phyloP scores from a whole-genome alignment of 2,329 filamentous ascomycete species.

The Talaromyces sp. region DNA sequence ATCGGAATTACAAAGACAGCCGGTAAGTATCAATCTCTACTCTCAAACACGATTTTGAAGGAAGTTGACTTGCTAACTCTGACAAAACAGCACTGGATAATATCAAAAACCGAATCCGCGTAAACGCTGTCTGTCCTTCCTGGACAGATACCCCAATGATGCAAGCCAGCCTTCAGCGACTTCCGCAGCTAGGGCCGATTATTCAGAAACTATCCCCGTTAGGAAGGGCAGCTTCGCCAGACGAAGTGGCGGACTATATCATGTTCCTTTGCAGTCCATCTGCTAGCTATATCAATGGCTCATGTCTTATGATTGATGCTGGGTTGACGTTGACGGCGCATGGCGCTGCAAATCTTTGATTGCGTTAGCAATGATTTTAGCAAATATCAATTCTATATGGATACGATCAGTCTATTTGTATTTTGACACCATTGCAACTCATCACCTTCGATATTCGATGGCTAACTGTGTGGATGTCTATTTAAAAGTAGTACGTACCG shows the following conservation, averaged over 20 bases:
- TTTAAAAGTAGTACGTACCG: too few species aligned
- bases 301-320: slow-evolving; percentile 27
- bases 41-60: too few species aligned
- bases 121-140: slow-evolving; percentile 35
- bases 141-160: slow-evolving; percentile 36
- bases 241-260: slow-evolving; percentile 34
- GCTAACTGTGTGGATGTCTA: background rate
- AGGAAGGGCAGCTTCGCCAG: slow-evolving; percentile 28
- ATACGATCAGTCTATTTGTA: background rate
- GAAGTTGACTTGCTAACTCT: too few species aligned
- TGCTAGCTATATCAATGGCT: slow-evolving; percentile 33
- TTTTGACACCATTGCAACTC: background rate
- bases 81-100: slow-evolving; percentile 31
- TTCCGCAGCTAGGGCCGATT: slow-evolving; percentile 7
- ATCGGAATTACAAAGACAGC: slow-evolving; percentile 46
- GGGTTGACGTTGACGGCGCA: slow-evolving; percentile 14
- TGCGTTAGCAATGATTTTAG: background rate
- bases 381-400: background rate
- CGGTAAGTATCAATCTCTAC: slow-evolving; percentile 26
- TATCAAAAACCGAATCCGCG: slow-evolving; percentile 29
- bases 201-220: slow-evolving; percentile 23
- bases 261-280: slow-evolving; percentile 31
- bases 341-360: background rate
- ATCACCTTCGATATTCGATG: background rate
- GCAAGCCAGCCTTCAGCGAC: slow-evolving; percentile 19